Conservation (phyloP, 768 basidiomycete species). For the Serendipita indica region DNA sequence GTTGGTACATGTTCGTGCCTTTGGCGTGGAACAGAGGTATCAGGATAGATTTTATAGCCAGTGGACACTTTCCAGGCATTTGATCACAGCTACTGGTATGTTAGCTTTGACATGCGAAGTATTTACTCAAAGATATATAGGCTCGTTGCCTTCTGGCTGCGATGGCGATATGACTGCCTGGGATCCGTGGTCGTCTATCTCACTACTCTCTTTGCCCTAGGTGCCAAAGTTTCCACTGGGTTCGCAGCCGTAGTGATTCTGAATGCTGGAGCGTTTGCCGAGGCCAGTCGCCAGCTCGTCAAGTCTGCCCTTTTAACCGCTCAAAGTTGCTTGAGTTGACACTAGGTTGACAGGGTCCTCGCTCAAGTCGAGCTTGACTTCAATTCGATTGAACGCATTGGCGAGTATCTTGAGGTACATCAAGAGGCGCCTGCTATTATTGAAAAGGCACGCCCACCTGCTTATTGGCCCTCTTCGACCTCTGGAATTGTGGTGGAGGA, state of each 20-base stretch:
- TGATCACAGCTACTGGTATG: constrained; percentile 46
- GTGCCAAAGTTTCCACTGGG: constrained; percentile 40
- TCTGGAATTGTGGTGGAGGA: constrained; percentile 38
- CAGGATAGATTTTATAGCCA: constrained; percentile 44
- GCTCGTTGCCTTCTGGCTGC: constrained; percentile 54
- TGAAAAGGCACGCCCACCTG: constrained; percentile 43
- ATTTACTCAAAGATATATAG: constrained; percentile 29
- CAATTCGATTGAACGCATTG: constrained; percentile 58
- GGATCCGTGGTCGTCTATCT: constrained; percentile 57
- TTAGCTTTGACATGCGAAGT: neutral
- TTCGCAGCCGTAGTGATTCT: constrained; percentile 57
- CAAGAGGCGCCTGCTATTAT: constrained; percentile 54
- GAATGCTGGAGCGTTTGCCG: constrained; percentile 53
- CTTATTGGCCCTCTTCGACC: constrained; percentile 51
- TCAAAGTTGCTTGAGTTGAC: neutral
- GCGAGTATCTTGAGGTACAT: constrained; percentile 50
- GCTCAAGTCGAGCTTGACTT: constrained; percentile 62
- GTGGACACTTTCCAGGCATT: constrained; percentile 53
- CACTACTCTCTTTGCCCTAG: constrained; percentile 54
- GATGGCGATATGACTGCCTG: constrained; percentile 62
- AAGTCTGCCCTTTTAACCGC: constrained; percentile 24
- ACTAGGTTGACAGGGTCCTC: constrained; percentile 31
- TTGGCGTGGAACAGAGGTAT: constrained; percentile 54
- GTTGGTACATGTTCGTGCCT: constrained; percentile 52
- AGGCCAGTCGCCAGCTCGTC: constrained; percentile 50